Base-by-base conservation (phyloP, 257 asterid species). In the Salvia hispanica region DNA sequence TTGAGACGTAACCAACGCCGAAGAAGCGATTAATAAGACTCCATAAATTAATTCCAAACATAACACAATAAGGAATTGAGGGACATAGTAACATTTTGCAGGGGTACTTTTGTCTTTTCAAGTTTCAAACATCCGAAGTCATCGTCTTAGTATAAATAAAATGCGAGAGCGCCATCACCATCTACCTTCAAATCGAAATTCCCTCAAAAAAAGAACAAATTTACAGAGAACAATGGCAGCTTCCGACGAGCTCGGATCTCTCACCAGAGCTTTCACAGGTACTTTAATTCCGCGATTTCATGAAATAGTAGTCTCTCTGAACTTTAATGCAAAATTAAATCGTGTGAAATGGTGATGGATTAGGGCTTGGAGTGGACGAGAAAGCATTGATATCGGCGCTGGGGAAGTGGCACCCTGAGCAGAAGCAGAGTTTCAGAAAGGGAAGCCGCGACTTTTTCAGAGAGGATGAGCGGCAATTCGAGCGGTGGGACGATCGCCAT, bases 311-410 rank as follows among this genome's bases (percentile, higher is more conserved):
- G 48, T 12, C 31, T n/a, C 8, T 37, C 15, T 14, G 8, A 37
- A 7, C 3, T 37, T 58, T 10, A 18, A 47, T 36, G 7, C 4
- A 39, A 6, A 15, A 14, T 48, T 6, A 6, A 48, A 28, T 52
- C 33, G 25, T 52, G 4, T 7, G 62, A 56, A 31, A 12, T 33
- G 61, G 9, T 33, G 66, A 18, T 1, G 34, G 7, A 12, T 62
- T 47, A 76, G 98, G 98, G 36, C 71, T 85, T n/a, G 96, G 96
- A 28, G 89, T 92, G 73, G 98, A 92, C 66, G 98, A 92, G 78
- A 84, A 80, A 57, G 78, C 87, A 3, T 42, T 92, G 68, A 81
- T 92, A 43, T 62, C 85, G 15, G 58, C 81, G 57, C 53, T 92
- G 85, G 95, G 88, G 54, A 92, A 79, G 51, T 84, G 82, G 85